Conservation (phyloP, 768 basidiomycete species). For the Xerocomellus intermedius region DNA sequence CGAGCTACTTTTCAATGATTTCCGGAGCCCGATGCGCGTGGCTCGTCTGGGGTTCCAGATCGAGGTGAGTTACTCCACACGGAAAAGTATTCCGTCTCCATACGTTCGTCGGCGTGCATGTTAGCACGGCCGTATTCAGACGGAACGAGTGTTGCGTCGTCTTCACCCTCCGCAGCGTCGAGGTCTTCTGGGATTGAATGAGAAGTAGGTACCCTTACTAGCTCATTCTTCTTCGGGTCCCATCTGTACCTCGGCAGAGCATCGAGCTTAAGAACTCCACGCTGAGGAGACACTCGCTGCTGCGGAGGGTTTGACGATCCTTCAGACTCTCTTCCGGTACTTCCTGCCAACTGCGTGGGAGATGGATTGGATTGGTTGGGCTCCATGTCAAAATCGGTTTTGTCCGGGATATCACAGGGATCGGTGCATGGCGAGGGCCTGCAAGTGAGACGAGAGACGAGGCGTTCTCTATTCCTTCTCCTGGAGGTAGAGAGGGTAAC, state of each 20-base stretch:
- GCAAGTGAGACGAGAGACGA: background rate
- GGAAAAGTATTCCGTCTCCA: background rate
- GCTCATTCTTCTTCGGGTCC: background rate
- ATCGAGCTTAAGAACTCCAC: background rate
- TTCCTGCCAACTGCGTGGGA: background rate
- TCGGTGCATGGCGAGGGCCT: background rate
- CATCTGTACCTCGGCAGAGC: constrained; percentile 11
- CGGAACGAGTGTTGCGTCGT: constrained; percentile 17
- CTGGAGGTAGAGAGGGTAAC: background rate
- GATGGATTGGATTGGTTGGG: background rate
- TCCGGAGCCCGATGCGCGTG: background rate
- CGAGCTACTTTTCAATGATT: background rate
- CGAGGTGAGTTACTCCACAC: background rate
- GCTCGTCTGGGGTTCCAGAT: background rate
- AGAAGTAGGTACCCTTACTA: background rate
- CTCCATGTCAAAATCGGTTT: background rate
- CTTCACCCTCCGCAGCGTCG: background rate
- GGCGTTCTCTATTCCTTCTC: background rate
- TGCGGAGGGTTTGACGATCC: background rate
- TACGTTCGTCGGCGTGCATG: background rate
- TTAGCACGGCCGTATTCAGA: constrained; percentile 8
- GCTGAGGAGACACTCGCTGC: background rate
- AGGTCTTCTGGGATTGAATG: background rate
- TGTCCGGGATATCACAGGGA: background rate
- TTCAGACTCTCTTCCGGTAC: no score